Evolutionary conservation across 1,139 yeast species (phyloP).

Genomic region (Trichomonascaceae sp.): DNA sequence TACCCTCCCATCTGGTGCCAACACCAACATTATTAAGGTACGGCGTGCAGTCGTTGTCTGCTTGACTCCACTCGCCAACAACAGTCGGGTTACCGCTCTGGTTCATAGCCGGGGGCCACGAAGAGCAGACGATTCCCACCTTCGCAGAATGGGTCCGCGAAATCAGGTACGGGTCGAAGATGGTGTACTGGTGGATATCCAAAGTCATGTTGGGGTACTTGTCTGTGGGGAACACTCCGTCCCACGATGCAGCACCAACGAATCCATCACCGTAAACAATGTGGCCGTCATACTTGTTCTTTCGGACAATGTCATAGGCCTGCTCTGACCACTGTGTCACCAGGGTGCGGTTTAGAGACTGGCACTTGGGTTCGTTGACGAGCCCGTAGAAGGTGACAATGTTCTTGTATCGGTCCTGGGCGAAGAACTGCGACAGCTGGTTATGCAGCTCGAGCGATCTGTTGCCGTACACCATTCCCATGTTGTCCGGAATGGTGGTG

Average conservation of each 20-base stretch:
- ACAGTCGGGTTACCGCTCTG: constrained; percentile 44
- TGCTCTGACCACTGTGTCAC: constrained; percentile 23
- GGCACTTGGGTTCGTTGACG: constrained; percentile 37
- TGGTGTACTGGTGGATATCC: constrained; percentile 48
- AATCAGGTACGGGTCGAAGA: constrained; percentile 42
- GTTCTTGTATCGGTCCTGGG: constrained; percentile 47
- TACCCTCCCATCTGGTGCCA: constrained; percentile 72
- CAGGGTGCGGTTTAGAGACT: constrained; percentile 13
- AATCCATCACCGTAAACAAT: constrained; percentile 27
- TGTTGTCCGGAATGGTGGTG: constrained; percentile 13
- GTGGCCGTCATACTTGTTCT: constrained; percentile 16
- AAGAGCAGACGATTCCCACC: constrained; percentile 26
- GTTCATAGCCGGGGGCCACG: constrained; percentile 36
- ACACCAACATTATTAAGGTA: constrained; percentile 86
- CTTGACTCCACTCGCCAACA: constrained; percentile 84
- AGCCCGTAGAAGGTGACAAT: constrained; percentile 70
- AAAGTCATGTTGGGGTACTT: constrained; percentile 62
- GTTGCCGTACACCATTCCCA: constrained; percentile 20
- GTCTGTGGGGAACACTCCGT: constrained; percentile 18
- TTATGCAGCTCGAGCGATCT: constrained; percentile 29
- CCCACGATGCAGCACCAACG: constrained; percentile 22
- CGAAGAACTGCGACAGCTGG: constrained; percentile 46
- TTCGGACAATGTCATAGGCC: constrained; percentile 22
- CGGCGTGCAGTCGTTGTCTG: constrained; percentile 80
- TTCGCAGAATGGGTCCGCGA: constrained; percentile 44